Conservation (phyloP, 139 green algal genomes). For the Mychonastes homosphaera region DNA sequence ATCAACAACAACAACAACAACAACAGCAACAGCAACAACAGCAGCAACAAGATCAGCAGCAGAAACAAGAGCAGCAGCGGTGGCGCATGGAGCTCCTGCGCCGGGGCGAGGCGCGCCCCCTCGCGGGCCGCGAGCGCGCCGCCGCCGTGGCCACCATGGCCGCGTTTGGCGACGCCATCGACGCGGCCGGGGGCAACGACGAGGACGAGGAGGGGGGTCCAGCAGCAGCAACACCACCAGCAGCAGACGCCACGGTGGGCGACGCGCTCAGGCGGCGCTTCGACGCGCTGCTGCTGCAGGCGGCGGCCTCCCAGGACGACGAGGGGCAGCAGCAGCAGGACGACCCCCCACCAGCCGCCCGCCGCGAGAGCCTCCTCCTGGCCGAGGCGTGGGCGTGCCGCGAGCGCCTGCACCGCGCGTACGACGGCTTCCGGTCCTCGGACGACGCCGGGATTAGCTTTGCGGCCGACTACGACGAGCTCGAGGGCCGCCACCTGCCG, state of each 20-base stretch:
- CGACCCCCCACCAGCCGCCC: not conserved
- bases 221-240: not conserved
- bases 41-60: not conserved
- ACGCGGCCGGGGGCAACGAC: not conserved
- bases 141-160: not conserved
- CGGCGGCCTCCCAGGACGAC: not conserved
- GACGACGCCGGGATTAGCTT: slow-evolving; percentile 20
- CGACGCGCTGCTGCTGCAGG: not conserved
- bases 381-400: slow-evolving; percentile 12
- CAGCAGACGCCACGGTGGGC: not conserved
- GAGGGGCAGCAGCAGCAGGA: too few relatives aligned
- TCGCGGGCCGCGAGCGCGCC: not conserved
- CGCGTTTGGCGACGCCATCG: not conserved
- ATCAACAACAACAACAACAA: not conserved
- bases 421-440: slow-evolving; percentile 29
- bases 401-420: slow-evolving; percentile 28
- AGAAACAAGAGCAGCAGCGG: not conserved
- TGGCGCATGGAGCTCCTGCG: not conserved
- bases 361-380: not conserved
- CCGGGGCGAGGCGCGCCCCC: not conserved
- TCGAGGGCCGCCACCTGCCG: slow-evolving; percentile 25
- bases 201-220: not conserved
- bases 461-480: slow-evolving; percentile 18
- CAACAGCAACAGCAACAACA: not conserved
- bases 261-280: not conserved